Evolutionary conservation across 2,329 filamentous ascomycete genomes (phyloP), one percentile per base, ranked within the genome.

Genomic region (Blumeriella jaapii): DNA sequence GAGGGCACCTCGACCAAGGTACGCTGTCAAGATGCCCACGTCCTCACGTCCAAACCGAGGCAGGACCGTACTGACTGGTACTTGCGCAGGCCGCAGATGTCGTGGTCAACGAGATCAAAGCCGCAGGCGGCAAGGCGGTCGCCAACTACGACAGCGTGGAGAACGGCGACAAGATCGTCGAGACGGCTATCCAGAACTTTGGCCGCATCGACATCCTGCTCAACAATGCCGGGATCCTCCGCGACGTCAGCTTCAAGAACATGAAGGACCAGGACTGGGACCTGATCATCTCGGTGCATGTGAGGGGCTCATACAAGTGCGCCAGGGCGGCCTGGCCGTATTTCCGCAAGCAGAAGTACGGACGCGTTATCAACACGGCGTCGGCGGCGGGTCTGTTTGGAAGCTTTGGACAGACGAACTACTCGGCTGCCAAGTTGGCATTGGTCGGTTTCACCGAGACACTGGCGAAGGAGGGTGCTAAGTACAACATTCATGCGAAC

Each of bases 321-420:
- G 73, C 91, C 42, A 79, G 78, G 60, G 91, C 91, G 45, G 91
- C 91, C 34, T 98, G 91, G 89, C 86, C 89, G 41, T 71, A 96
- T 63, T 96, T 98, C 73, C 75, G 89, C 56, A 96, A 96, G 68
- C 91, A 98, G 65, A 96, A 95, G 74, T 98, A 84, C 59, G 91
- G 91, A 45, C 77, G 91, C 53, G 70, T 98, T 49, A 94, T 98
- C 65, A 96, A 93, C 70, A 96, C 91, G 15, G 77, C 89, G 23
- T 96, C 89, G n/a, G 86, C 86, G 38, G 87, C 91, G 43, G 91
- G 91, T 53, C 70, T 98, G 35, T 96, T 93, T 59, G 91, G 91
- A 55, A 91, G 76, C 64, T 96, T 95, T 56, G 91, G 89, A 48
- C 89, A 96, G 67, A 75, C 78, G 59, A 96, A 95, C 65, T 98